Evolutionary conservation across 768 basidiomycete species (phyloP).

Genomic region (Udeniomyces megalosporus): DNA sequence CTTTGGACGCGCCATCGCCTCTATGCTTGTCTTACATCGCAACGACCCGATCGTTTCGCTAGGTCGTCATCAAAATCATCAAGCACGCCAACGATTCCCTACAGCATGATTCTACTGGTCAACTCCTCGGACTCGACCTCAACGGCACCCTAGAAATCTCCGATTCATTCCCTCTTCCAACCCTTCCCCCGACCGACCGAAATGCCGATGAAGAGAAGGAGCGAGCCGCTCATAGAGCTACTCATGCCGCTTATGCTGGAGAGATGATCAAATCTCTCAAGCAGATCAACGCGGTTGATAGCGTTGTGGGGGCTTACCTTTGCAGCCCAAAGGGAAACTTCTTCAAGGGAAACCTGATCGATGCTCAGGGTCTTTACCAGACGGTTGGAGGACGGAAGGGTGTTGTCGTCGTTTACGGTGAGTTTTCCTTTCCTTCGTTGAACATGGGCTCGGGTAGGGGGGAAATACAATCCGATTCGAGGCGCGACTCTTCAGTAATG

Average conservation of each 20-base stretch:
- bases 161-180: slow-evolving; percentile 29
- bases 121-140: slow-evolving; percentile 78
- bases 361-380: slow-evolving; percentile 70
- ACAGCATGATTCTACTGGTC: slow-evolving; percentile 45
- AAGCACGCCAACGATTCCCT: slow-evolving; percentile 66
- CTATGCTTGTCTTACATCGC: slow-evolving; percentile 4
- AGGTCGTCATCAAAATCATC: slow-evolving; percentile 87
- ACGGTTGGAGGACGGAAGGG: slow-evolving; percentile 74
- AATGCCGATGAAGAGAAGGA: slow-evolving; percentile 22
- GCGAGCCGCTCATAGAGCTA: neutral
- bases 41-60: slow-evolving; percentile 5
- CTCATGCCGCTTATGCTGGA: slow-evolving; percentile 46
- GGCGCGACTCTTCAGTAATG: no score
- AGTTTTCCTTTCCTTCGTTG: slow-evolving; percentile 19
- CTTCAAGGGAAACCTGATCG: slow-evolving; percentile 61
- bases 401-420: slow-evolving; percentile 68
- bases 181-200: slow-evolving; percentile 20
- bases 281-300: slow-evolving; percentile 81
- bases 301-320: slow-evolving; percentile 86
- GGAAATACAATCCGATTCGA: slow-evolving; percentile 18
- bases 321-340: slow-evolving; percentile 72
- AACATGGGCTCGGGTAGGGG: neutral
- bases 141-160: slow-evolving; percentile 72
- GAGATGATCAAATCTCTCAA: slow-evolving; percentile 74
- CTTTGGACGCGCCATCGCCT: slow-evolving; percentile 6